A percentile compares a stretch with the other conserved stretches of the same genome.
phyloP scores from a whole-genome alignment of 805 yeast species.

The Maudiozyma serrabonitensis region DNA sequence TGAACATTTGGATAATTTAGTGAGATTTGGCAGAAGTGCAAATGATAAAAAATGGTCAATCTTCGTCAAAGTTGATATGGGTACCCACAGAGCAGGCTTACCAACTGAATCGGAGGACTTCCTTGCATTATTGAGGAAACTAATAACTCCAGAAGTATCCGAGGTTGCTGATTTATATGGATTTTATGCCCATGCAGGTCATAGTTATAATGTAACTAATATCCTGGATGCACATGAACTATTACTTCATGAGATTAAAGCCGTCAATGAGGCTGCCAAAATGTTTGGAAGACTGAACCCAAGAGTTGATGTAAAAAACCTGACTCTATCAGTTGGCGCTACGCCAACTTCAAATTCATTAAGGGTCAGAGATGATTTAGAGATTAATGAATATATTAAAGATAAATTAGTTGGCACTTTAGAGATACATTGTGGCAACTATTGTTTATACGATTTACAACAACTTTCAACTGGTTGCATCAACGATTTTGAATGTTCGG shows the following conservation, averaged over 20 bases:
- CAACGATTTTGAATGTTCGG: slow-evolving; percentile 36
- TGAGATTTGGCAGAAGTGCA: slow-evolving; percentile 26
- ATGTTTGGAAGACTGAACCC: slow-evolving; percentile 18
- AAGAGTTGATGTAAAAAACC: slow-evolving; percentile 27
- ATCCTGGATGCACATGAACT: slow-evolving; percentile 38
- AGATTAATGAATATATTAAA: slow-evolving; percentile 6
- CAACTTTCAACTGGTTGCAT: slow-evolving; percentile 65
- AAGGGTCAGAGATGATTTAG: slow-evolving; percentile 13
- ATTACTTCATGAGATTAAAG: slow-evolving; percentile 46
- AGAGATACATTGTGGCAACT: slow-evolving; percentile 79
- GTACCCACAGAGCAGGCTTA: slow-evolving; percentile 63
- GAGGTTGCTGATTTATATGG: slow-evolving; percentile 45
- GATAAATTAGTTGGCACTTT: slow-evolving; percentile 33
- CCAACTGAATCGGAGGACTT: slow-evolving; percentile 29
- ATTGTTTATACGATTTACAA: slow-evolving; percentile 63
- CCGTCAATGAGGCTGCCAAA: slow-evolving; percentile 45
- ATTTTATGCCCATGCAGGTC: slow-evolving; percentile 74
- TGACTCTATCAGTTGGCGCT: slow-evolving; percentile 66
- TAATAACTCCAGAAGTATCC: slow-evolving; percentile 19
- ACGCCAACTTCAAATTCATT: slow-evolving; percentile 68
- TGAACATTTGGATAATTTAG: slow-evolving; percentile 44
- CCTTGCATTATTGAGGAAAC: slow-evolving; percentile 28
- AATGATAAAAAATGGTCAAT: slow-evolving; percentile 41
- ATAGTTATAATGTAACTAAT: slow-evolving; percentile 46
- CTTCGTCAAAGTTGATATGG: slow-evolving; percentile 62